Base-by-base conservation (phyloP, 1,284 basidiomycete genomes). In the Malassezia slooffiae region DNA sequence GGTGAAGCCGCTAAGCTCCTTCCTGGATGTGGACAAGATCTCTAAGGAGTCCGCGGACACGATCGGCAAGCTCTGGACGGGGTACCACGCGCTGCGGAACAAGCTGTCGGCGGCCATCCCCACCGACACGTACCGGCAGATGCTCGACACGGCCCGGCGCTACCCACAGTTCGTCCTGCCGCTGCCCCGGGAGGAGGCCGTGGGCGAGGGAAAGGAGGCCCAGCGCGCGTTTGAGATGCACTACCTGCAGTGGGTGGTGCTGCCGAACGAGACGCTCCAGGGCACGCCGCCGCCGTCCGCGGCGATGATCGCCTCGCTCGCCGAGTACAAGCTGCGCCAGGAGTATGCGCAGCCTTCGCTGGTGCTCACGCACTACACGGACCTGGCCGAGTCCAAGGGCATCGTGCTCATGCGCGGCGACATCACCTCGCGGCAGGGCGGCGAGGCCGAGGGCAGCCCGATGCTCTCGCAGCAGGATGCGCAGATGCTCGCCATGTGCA, bases 321-420 rank as follows among this genome's bases (percentile, higher is more conserved):
- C 85, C 57, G 91, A 96, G 73, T 97, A 88, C 77, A 93, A 96
- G 72, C 74, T 80, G 45, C 80, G 84, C 23, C 78, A 79, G 51
- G 78, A 83, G 34, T 96, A 83, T 71, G 86, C 91, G 3, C 89
- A 88, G 27, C 90, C 91, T 0, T 83, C 85, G 62, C 76, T 99
- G 20, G 83, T 86, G 26, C 67, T 96, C 35, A 93, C 91, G 5
- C 80, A 87, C 70, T 95, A 96, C 72, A 83, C 90, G 29, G 91
- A 97, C 64, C 72, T 97, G 6, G 78, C 81, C 1, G 67, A 76
- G 20, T 81, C 81, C 5, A 90, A 96, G 67, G 80, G 79, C 12
- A 68, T 84, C 31, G 86, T 95, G 0, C 77, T 99, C 6, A 76
- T 96, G 72, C 77, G 89, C 27, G 93, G 91, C 15, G 91, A 96